These are phyloP conservation scores for Nematocida displodere DNA, from an alignment of 371 early-diverging fungal genomes.

Conservation along the genomic window DNA sequence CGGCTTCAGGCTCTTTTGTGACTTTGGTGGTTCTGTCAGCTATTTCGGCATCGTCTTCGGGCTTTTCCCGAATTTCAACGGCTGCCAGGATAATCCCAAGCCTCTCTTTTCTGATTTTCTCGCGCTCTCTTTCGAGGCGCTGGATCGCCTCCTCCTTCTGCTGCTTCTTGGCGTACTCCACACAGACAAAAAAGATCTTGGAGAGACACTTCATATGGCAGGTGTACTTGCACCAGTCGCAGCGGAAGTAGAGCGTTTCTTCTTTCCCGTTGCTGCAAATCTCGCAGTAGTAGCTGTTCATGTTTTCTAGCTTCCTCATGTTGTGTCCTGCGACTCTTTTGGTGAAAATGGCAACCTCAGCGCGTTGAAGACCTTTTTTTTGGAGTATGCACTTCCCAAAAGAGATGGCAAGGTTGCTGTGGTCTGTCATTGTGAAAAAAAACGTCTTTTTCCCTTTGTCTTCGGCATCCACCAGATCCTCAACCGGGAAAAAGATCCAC, in stretches of 20 bases:
- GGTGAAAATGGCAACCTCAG: constrained; percentile 37
- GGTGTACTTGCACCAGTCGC: constrained; percentile 72
- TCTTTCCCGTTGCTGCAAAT: constrained; percentile 51
- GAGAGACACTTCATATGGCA: constrained; percentile 81
- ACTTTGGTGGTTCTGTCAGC: background rate
- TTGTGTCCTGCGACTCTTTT: constrained; percentile 48
- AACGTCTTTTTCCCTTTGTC: constrained; percentile 13
- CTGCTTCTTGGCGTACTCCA: constrained; percentile 61
- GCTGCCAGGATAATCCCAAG: constrained; percentile 45
- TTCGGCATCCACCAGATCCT: constrained; percentile 52
- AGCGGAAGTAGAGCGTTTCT: constrained; percentile 17
- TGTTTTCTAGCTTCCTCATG: constrained; percentile 27
- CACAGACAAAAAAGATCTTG: constrained; percentile 77
- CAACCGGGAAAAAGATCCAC: constrained; percentile 56
- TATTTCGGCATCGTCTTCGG: background rate
- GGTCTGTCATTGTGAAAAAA: constrained; percentile 47
- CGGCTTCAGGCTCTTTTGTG: background rate
- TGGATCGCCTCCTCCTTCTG: constrained; percentile 66
- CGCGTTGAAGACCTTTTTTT: constrained; percentile 23
- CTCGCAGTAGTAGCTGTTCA: constrained; percentile 44
- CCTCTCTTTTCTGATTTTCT: constrained; percentile 22
- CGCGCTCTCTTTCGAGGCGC: constrained; percentile 1
- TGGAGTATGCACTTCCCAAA: constrained; percentile 31
- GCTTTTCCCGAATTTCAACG: constrained; percentile 44
- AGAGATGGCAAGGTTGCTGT: constrained; percentile 37